These are phyloP conservation scores for Blastobotrys chiropterorum DNA, from an alignment of 805 yeast species.

Conservation along the genomic window DNA sequence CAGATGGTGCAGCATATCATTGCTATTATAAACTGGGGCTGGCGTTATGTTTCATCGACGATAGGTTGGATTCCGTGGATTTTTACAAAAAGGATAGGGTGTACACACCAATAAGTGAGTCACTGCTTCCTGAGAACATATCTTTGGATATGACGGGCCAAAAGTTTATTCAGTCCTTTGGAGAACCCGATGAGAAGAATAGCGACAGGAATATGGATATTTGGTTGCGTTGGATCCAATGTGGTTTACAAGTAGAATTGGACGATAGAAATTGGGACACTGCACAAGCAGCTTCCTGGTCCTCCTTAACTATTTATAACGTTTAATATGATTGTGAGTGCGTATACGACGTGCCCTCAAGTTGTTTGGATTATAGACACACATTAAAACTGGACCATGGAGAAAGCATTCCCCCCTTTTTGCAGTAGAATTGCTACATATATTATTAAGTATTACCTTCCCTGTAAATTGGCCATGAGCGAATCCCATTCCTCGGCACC, in stretches of 20 bases:
- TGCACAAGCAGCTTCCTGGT: constrained; percentile 28
- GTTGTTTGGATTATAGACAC: too few species aligned
- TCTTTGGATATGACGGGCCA: constrained; percentile 24
- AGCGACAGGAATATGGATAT: constrained; percentile 34
- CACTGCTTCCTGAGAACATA: constrained; percentile 21
- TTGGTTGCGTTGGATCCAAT: constrained; percentile 36
- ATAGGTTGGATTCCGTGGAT: constrained; percentile 32
- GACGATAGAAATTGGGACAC: constrained; percentile 34
- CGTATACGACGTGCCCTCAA: too few species aligned
- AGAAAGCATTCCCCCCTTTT: too few species aligned
- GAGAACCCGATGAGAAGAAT: constrained; percentile 39
- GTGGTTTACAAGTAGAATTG: constrained; percentile 32
- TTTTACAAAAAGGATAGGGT: constrained; percentile 26
- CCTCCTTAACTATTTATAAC: constrained; percentile 24
- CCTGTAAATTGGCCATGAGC: constrained; percentile 15
- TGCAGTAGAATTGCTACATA: too few species aligned
- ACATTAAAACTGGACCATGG: too few species aligned
- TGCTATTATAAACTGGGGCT: constrained; percentile 20
- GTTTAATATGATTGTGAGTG: background rate
- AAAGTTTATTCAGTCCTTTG: constrained; percentile 29
- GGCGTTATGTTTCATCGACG: constrained; percentile 14
- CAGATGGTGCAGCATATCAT: constrained; percentile 14
- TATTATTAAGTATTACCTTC: background rate
- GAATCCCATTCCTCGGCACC: constrained; percentile 22
- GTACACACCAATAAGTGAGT: constrained; percentile 15